Evolutionary conservation across 345 rosid species (phyloP), one percentile per base, ranked within the genome.

Genomic region (Eucalyptus globulus): DNA sequence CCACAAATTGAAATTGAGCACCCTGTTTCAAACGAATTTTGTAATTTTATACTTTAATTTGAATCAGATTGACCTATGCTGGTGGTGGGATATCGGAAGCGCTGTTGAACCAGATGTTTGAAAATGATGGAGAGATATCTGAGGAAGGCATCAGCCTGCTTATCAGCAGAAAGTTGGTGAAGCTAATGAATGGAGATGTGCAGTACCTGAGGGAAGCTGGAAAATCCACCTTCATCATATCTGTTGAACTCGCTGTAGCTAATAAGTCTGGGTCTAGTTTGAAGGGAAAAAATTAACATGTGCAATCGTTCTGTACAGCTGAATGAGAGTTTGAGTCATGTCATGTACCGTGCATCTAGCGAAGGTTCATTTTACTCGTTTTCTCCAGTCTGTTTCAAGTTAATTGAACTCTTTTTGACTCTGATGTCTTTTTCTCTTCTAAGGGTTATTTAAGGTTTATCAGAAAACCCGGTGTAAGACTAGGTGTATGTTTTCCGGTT

Each of bases 181-280:
- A 95, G 92, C 95, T 97, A 86, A 97, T 97, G 99, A 96, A 94
- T 87, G 99, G 99, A 92, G 99, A 94, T 91, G 97, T 95, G 43
- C 96, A 94, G 91, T 97, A 97, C 93, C 88, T 97, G 89, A 95
- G 97, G 92, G 98, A 97, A 93, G 96, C 96, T 19, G 97, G 96
- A 44, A 96, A 93, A 89, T 94, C 98, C 5, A 94, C 95, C 89
- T 94, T 95, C 92, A 94, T 95, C 72, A 72, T 96, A 89, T 88
- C 93, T 17, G 94, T 95, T 10, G 99, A 94, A 90, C 98, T 95
- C 49, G 99, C 99, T 67, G 97, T 95, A 34, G 94, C 95, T 88
- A 88, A 88, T 37, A 86, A 88, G 76, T 56, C 13, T 45, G 45
- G 54, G 47, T 76, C 83, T 76, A 37, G 83, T 31, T 86, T 14